These are phyloP conservation scores for Skeletonema menzelii DNA, from an alignment of 108 stramenopile genomes.

Conservation along the genomic window DNA sequence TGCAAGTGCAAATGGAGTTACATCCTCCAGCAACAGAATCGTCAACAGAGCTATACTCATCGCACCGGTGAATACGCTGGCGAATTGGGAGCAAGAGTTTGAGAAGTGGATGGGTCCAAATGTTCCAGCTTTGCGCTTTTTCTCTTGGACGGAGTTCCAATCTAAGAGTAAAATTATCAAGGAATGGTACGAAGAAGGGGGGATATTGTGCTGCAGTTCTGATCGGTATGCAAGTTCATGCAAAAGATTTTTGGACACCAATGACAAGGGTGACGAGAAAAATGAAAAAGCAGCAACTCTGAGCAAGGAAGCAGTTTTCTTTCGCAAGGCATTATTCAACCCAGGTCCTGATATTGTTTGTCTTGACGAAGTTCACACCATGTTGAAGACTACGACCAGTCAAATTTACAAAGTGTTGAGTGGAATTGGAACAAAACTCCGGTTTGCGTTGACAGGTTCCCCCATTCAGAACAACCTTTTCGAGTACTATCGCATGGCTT, in stretches of 20 bases:
- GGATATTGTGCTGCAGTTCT: slow-evolving; percentile 54
- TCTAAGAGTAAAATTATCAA: slow-evolving; percentile 24
- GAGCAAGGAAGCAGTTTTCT: slow-evolving; percentile 18
- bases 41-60: slow-evolving; percentile 56
- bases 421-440: slow-evolving; percentile 44
- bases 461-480: slow-evolving; percentile 38
- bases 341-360: slow-evolving; percentile 63
- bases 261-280: slow-evolving; percentile 4
- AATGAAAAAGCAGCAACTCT: background rate
- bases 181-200: slow-evolving; percentile 58
- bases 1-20: too few species aligned
- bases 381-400: slow-evolving; percentile 56
- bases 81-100: slow-evolving; percentile 77
- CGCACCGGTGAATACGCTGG: slow-evolving; percentile 51
- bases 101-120: slow-evolving; percentile 61
- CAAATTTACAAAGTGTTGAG: slow-evolving; percentile 52
- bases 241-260: slow-evolving; percentile 15
- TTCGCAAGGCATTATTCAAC: slow-evolving; percentile 34
- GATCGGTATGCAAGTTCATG: slow-evolving; percentile 37
- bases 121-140: slow-evolving; percentile 33
- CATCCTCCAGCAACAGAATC: slow-evolving; percentile 10
- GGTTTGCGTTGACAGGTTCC: slow-evolving; percentile 66
- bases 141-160: slow-evolving; percentile 4
- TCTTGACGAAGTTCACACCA: slow-evolving; percentile 72
- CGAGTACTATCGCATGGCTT: slow-evolving; percentile 67